Base-by-base conservation (phyloP, 2,329 filamentous ascomycete genomes). In the Cladosporium halotolerans region DNA sequence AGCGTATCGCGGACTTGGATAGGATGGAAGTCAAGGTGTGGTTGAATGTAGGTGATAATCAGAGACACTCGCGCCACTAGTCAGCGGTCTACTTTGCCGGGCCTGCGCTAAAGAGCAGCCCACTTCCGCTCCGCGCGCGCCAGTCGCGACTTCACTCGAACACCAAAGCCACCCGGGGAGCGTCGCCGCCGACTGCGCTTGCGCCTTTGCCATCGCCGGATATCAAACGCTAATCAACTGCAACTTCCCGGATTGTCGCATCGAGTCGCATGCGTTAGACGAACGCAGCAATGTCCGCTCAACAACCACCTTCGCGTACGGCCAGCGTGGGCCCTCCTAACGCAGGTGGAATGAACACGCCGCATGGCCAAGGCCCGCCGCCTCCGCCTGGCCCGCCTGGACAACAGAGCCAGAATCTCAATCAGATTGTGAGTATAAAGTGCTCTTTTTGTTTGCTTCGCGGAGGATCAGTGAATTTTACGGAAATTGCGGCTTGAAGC, bases 391-490 rank as follows among this genome's bases (percentile, higher is more conserved):
- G 58, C 64, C 70, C 55, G 57, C 71, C 62, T 69, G 76, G 54
- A 67, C 75, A 45, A 70, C 84, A 89, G 2, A 89, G 92, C 58
- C 89, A 95, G 64, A 95, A 96, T 66, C 72, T 96, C 1, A 97
- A 97, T 64, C 90, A 96, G 63, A 97, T 97, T 71, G 92, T 96
- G 79, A 80, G 91, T 77, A 23, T 32, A 7, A 28, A 28, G 23
- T 18, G 16, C 16, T 28, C 23, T 28, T 28, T 28, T 7, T 28
- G 5, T 28, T 28, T 28, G 5, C 23, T 5, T 28, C 23, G 23
- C 5, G 23, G 23, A 2, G 7, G 23, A 7, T 7, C 23, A 28
- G 23, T 28, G 23, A 28, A 7, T 28, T 28, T 5, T 2, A 7
- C 7, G 23, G 23, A 28, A 28, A 7, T 28, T 7, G 23, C 23